Evolutionary conservation across 352 stramenopile species (phyloP).

Genomic region (Globisporangium paroecandrum): DNA sequence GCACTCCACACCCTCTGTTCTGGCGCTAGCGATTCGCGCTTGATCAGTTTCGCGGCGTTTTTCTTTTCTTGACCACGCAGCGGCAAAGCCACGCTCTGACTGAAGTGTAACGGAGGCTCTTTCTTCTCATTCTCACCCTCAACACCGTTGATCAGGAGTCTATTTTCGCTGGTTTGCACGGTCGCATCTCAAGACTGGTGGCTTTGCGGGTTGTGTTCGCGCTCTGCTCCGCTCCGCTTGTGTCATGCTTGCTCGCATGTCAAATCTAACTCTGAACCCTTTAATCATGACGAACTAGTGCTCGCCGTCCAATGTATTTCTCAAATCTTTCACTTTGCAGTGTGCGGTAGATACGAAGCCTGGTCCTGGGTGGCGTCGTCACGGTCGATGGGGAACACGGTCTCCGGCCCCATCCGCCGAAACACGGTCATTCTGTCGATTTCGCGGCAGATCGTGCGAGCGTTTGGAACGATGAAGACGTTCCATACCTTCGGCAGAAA

Average conservation of each 20-base stretch:
- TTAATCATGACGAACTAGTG: neutral
- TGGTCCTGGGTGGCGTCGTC: constrained; percentile 11
- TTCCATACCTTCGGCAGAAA: constrained; percentile 31
- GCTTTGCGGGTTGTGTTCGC: neutral
- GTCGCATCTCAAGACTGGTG: neutral
- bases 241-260: neutral
- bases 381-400: constrained; percentile 38
- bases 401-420: constrained; percentile 28
- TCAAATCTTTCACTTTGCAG: constrained; percentile 3
- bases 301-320: neutral
- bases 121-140: constrained; percentile 1
- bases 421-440: constrained; percentile 31
- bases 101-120: neutral
- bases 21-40: neutral
- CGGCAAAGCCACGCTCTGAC: neutral
- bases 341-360: neutral
- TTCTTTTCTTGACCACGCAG: neutral
- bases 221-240: neutral
- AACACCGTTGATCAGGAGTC: neutral
- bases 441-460: constrained; percentile 48
- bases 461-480: constrained; percentile 34
- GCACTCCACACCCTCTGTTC: neutral
- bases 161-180: neutral
- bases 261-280: neutral
- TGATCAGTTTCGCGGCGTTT: constrained; percentile 2